These are phyloP conservation scores for Tephrocybe sp. DNA, from an alignment of 768 basidiomycete species.

Conservation along the genomic window DNA sequence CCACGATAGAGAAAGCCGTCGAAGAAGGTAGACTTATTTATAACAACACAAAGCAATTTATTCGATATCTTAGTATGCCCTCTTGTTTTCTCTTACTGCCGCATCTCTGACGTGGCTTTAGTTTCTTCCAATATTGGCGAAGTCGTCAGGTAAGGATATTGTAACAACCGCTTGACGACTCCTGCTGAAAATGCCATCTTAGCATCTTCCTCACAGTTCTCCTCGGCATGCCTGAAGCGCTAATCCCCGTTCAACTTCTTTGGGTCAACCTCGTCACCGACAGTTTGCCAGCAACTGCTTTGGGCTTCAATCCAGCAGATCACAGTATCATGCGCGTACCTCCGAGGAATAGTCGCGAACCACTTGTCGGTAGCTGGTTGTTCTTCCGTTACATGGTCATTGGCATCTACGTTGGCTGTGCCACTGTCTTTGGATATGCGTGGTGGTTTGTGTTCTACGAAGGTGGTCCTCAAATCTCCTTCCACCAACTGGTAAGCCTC, in stretches of 20 bases:
- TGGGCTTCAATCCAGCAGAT: constrained; percentile 97
- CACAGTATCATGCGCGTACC: constrained; percentile 96
- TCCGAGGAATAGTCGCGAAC: constrained; percentile 87
- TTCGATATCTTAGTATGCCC: constrained; percentile 90
- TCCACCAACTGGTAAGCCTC: constrained; percentile 79
- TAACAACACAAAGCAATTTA: constrained; percentile 99
- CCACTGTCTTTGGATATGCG: constrained; percentile 96
- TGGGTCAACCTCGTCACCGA: constrained; percentile 99
- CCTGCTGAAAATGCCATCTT: constrained; percentile 19
- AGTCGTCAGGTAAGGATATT: constrained; percentile 64
- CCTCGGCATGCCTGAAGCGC: constrained; percentile 98
- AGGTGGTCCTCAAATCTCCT: constrained; percentile 90
- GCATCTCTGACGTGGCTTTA: constrained; percentile 23
- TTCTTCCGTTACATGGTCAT: constrained; percentile 96
- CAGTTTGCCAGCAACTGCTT: constrained; percentile 92
- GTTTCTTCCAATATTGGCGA: constrained; percentile 98
- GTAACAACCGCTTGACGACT: background rate
- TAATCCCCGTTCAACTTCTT: constrained; percentile 96
- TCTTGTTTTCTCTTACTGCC: constrained; percentile 4
- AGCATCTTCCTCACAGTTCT: constrained; percentile 97
- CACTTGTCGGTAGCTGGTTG: constrained; percentile 89
- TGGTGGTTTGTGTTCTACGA: constrained; percentile 98
- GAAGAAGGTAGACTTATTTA: constrained; percentile 98
- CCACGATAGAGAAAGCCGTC: constrained; percentile 94
- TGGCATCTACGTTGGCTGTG: constrained; percentile 90